These are phyloP conservation scores for Grifola frondosa DNA, from an alignment of 1,284 basidiomycete genomes.

Conservation along the genomic window DNA sequence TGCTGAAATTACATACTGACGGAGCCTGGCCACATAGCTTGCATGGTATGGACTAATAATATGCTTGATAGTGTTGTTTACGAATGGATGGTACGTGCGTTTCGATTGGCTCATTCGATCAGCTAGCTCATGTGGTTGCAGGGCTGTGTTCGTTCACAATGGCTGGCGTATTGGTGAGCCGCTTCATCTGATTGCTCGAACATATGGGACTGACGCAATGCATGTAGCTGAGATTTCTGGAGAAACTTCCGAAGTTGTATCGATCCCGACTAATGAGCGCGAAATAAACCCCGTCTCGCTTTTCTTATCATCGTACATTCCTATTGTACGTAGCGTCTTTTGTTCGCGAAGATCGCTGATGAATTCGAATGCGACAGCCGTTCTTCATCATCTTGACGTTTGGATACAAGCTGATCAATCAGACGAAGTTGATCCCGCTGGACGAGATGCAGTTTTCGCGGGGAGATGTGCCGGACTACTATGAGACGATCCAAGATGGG, in stretches of 20 bases:
- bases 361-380: constrained; percentile 14
- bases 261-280: neutral
- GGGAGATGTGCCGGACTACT: constrained; percentile 12
- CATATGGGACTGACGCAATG: too few species aligned
- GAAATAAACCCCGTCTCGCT: constrained; percentile 18
- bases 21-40: constrained; percentile 10
- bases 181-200: neutral
- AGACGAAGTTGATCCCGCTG: constrained; percentile 26
- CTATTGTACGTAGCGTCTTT: constrained; percentile 20
- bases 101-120: neutral
- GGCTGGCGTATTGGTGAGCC: constrained; percentile 27
- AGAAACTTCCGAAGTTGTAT: too few species aligned
- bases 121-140: constrained; percentile 1
- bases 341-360: neutral
- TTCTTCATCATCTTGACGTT: constrained; percentile 30
- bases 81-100: constrained; percentile 26
- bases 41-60: constrained; percentile 29
- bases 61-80: constrained; percentile 28
- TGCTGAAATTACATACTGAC: neutral
- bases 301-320: constrained; percentile 31
- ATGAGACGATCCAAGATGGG: neutral
- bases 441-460: constrained; percentile 29
- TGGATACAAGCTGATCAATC: constrained; percentile 33
- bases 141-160: constrained; percentile 29
- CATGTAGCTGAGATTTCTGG: too few species aligned